Base-by-base conservation (phyloP, 2,329 filamentous ascomycete genomes). In the Penicillium sp. region DNA sequence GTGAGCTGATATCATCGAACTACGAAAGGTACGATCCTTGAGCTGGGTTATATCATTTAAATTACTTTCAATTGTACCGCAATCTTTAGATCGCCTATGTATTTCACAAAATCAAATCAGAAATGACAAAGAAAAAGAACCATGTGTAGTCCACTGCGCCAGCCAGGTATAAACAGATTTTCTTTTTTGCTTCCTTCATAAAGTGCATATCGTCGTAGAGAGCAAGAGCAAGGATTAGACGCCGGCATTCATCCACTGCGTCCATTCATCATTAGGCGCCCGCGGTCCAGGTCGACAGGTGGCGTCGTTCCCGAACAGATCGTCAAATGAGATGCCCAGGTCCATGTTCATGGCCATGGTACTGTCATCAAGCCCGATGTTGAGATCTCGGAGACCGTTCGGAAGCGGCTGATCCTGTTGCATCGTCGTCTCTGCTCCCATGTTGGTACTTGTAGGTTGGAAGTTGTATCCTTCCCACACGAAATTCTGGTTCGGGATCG, bases 401-500 rank as follows among this genome's bases (percentile, higher is more conserved):
- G 54, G 48, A 31, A 55, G 53, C 2, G 65, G 47, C 11, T 60
- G 48, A 8, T 63, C 58, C 42, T 62, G 61, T 22, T 64, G 62
- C 16, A 58, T 48, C 1, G 61, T 44, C n/a, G 56, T 56, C 22
- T 62, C 57, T 4, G 50, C 24, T 5, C 50, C 30, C 13, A 53
- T 5, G 13, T 33, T 33, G 35, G 35, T 36, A 11, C 58, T 57
- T 28, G 55, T 62, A 4, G 63, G 62, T 40, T 69, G 67, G 55
- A 69, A 67, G 36, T 68, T 70, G 48, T 73, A 71, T 5, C 67
- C 68, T 51, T 73, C 72, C 71, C 70, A 74, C 33, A 71, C 56
- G 50, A 73, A 74, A 41, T 71, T 72, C 46, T 71, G 71, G 42
- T 71, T 71, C 0, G 72, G 71, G 31, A 74, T 69, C 1, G 72